These are phyloP conservation scores for Scutellaria galericulata DNA, from an alignment of 257 asterid species.

Conservation along the genomic window DNA sequence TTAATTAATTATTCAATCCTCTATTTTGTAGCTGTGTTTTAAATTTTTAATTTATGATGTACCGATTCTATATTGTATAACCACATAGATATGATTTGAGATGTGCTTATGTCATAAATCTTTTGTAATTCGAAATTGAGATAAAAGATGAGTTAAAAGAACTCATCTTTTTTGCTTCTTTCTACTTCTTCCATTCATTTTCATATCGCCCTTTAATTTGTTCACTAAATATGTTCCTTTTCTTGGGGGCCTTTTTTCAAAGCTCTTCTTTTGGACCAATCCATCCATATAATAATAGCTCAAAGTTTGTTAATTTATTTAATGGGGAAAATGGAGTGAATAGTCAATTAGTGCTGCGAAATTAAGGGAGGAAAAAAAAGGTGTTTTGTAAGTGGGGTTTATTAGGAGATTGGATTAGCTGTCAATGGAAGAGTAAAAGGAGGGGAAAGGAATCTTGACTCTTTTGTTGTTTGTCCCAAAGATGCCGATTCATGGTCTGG, in stretches of 20 bases:
- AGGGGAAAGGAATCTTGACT: slow-evolving; percentile 72
- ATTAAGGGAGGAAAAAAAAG: slow-evolving; percentile 23
- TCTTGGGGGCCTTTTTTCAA: background rate
- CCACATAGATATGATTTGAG: slow-evolving; percentile 56
- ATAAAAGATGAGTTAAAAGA: slow-evolving; percentile 31
- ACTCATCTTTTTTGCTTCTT: slow-evolving; percentile 26
- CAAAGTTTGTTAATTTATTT: background rate
- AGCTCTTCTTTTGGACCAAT: background rate
- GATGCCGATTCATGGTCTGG: slow-evolving; percentile 42
- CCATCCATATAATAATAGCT: background rate
- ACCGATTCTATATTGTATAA: slow-evolving; percentile 49
- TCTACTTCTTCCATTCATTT: slow-evolving; percentile 12
- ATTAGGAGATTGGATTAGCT: slow-evolving; percentile 45
- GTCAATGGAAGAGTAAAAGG: slow-evolving; percentile 59
- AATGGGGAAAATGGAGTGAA: background rate
- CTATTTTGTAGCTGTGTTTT: slow-evolving; percentile 35
- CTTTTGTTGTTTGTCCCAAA: slow-evolving; percentile 43
- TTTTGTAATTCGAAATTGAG: slow-evolving; percentile 44
- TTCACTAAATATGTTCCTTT: background rate
- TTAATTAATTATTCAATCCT: background rate
- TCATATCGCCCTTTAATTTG: background rate
- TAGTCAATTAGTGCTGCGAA: slow-evolving; percentile 22
- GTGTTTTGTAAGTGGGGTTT: slow-evolving; percentile 35
- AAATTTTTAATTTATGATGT: slow-evolving; percentile 35
- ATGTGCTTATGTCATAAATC: slow-evolving; percentile 36